Base-by-base conservation (phyloP, 768 basidiomycete species). In the Naganishia kalamii region DNA sequence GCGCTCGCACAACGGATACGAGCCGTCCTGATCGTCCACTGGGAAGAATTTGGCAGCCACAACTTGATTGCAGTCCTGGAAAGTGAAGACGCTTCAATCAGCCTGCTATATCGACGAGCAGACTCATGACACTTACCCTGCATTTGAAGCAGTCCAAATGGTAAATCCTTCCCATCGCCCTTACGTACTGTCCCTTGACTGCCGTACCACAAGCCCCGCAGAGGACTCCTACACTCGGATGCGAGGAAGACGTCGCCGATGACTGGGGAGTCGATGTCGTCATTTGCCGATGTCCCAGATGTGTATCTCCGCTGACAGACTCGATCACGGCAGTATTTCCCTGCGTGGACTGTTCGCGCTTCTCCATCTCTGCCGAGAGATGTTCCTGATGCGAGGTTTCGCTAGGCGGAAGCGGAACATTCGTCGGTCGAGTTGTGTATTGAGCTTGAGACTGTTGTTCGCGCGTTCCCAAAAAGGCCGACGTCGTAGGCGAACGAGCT, bases 41-140 rank as follows among this genome's bases (percentile, higher is more conserved):
- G 96, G 94, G 79, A 99, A 99, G 82, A 99, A 99, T 78, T 98
- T 99, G 67, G 89, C 89, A 30, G 96, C 96, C 46, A 99, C 96
- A 50, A 97, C 89, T 72, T 88, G 87, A 71, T 90, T 88, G 74
- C 96, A 99, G 76, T 99, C 96, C 94, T 97, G 74, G 25, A 21
- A 23, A 57, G 10, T 0, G 32, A 4, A n/a, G n/a, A 19, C 12
- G 12, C 40, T 27, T 57, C 32, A 37, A 35, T 27, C 21, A 51
- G 23, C 63, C 13, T 57, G 11, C 15, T 57, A 35, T 8, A 41
- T 27, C 23, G 21, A 3, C 7, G 13, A 23, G 54, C 4, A 7
- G 10, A 19, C 33, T 17, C 1, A 10, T 43, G 30, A 19, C 4
- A 81, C 88, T 70, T 72, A 96, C 94, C 84, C 90, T 84, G 83